These are phyloP conservation scores for Yamadazyma laniorum DNA, from an alignment of 805 yeast species.

Conservation along the genomic window DNA sequence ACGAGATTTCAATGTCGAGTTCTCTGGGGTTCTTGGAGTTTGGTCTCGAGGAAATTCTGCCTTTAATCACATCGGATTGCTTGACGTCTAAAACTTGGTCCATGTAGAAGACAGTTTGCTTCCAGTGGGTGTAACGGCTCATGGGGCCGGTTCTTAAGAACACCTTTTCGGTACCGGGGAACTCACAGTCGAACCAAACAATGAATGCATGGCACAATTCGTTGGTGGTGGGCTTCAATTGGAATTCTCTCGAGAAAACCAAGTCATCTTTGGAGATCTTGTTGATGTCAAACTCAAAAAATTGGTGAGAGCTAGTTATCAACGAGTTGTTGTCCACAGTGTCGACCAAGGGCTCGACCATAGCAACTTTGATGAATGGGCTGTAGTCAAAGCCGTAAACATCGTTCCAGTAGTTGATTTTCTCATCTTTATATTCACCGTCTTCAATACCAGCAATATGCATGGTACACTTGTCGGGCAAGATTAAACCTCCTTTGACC, in stretches of 20 bases:
- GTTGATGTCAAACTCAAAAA: constrained; percentile 84
- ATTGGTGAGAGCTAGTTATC: constrained; percentile 69
- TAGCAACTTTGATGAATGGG: constrained; percentile 82
- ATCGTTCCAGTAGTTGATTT: constrained; percentile 91
- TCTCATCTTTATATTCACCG: constrained; percentile 86
- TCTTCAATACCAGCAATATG: constrained; percentile 92
- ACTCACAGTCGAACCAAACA: constrained; percentile 93
- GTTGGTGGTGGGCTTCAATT: constrained; percentile 68
- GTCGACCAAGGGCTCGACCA: constrained; percentile 94
- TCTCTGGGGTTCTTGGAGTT: constrained; percentile 82
- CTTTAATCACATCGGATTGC: constrained; percentile 72
- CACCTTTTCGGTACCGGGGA: constrained; percentile 69
- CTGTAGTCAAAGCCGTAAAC: constrained; percentile 96
- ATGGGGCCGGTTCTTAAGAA: constrained; percentile 92
- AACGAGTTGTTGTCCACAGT: constrained; percentile 74
- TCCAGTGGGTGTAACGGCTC: constrained; percentile 96
- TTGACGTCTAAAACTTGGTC: constrained; percentile 74
- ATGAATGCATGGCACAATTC: constrained; percentile 87
- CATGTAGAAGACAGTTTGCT: constrained; percentile 92
- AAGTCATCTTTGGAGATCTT: constrained; percentile 82
- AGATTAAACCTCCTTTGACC: constrained; percentile 79
- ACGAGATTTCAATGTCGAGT: constrained; percentile 73
- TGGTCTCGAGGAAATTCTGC: constrained; percentile 74
- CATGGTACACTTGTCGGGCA: constrained; percentile 92
- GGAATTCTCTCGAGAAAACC: constrained; percentile 70